phyloP scores from a whole-genome alignment of 495 filamentous ascomycete species.

The Talaromyces adpressus region DNA sequence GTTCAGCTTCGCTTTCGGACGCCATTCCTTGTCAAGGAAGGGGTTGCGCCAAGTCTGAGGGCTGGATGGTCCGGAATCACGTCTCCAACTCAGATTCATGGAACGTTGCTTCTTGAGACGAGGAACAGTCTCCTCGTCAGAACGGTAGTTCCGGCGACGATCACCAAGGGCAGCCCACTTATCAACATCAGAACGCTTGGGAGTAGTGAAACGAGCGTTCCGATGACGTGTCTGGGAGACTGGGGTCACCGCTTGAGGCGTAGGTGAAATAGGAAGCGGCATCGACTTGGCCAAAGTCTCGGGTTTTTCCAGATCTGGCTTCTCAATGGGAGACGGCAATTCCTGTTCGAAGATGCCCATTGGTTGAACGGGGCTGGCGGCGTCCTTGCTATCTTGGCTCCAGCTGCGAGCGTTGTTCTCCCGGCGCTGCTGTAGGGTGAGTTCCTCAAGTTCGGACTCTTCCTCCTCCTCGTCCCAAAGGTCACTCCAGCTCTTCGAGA shows the following conservation, averaged over 20 bases:
- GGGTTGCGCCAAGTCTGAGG: slow-evolving; percentile 33
- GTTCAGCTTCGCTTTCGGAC: slow-evolving; percentile 33
- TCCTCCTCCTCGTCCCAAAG: slow-evolving; percentile 78
- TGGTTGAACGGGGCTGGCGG: slow-evolving; percentile 21
- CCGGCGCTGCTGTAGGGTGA: slow-evolving; percentile 51
- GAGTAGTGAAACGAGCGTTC: slow-evolving; percentile 40
- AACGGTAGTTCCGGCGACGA: slow-evolving; percentile 60
- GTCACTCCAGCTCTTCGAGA: slow-evolving; percentile 97
- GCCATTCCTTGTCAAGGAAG: slow-evolving; percentile 57
- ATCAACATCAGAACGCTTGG: slow-evolving; percentile 53
- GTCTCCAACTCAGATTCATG: slow-evolving; percentile 32
- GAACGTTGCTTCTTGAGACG: slow-evolving; percentile 32
- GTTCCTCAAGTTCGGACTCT: slow-evolving; percentile 54
- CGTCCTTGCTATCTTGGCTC: slow-evolving; percentile 64
- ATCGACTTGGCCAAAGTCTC: slow-evolving; percentile 4
- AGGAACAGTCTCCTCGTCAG: slow-evolving; percentile 32
- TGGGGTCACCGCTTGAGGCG: neutral
- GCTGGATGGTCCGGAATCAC: slow-evolving; percentile 47
- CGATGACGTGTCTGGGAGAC: neutral
- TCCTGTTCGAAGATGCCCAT: slow-evolving; percentile 35
- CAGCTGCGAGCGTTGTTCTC: slow-evolving; percentile 73
- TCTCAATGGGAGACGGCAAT: slow-evolving; percentile 29
- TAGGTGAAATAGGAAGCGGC: neutral
- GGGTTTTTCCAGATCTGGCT: neutral
- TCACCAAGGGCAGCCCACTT: slow-evolving; percentile 86